Conservation (phyloP, 2,329 filamentous ascomycete genomes). For the Penicillium sp. region DNA sequence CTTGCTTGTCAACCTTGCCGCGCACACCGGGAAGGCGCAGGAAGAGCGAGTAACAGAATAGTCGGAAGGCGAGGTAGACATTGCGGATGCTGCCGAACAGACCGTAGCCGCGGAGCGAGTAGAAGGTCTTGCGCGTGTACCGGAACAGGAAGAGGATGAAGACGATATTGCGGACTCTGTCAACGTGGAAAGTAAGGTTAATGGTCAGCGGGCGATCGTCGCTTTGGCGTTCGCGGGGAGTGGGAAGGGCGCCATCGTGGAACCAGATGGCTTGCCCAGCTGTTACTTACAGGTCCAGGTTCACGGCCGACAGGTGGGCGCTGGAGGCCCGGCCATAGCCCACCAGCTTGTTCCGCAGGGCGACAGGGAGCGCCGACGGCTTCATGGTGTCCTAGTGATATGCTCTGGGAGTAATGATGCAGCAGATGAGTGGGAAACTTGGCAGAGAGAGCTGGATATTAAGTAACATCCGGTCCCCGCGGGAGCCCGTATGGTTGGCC, state of each 20-base stretch:
- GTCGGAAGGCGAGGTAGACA: slow-evolving; percentile 70
- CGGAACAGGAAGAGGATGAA: slow-evolving; percentile 87
- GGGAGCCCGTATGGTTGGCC: neutral
- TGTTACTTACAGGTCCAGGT: slow-evolving; percentile 47
- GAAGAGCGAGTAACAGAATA: slow-evolving; percentile 81
- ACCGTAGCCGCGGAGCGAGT: slow-evolving; percentile 87
- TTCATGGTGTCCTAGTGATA: slow-evolving; percentile 36
- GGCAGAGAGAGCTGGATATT: slow-evolving; percentile 11
- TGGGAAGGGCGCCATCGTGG: neutral
- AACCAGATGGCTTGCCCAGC: neutral
- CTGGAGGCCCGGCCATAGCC: slow-evolving; percentile 36
- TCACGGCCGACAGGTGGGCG: slow-evolving; percentile 38
- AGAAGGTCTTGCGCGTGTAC: slow-evolving; percentile 75
- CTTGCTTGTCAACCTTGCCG: slow-evolving; percentile 79
- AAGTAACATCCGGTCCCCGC: slow-evolving; percentile 13
- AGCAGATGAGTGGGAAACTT: slow-evolving; percentile 14
- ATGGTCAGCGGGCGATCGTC: slow-evolving; percentile 9
- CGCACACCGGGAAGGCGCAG: slow-evolving; percentile 84
- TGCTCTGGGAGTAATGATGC: slow-evolving; percentile 10
- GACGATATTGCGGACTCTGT: slow-evolving; percentile 78
- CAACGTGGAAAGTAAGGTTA: neutral
- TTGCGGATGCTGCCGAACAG: slow-evolving; percentile 75
- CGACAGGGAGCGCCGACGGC: slow-evolving; percentile 44
- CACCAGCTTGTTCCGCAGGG: slow-evolving; percentile 48
- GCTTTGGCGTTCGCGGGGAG: slow-evolving; percentile 7